Percentiles rank a stretch among this genome's conserved stretches.
Conservation (phyloP, 768 basidiomycete species). For the Artomyces pyxidatus region DNA sequence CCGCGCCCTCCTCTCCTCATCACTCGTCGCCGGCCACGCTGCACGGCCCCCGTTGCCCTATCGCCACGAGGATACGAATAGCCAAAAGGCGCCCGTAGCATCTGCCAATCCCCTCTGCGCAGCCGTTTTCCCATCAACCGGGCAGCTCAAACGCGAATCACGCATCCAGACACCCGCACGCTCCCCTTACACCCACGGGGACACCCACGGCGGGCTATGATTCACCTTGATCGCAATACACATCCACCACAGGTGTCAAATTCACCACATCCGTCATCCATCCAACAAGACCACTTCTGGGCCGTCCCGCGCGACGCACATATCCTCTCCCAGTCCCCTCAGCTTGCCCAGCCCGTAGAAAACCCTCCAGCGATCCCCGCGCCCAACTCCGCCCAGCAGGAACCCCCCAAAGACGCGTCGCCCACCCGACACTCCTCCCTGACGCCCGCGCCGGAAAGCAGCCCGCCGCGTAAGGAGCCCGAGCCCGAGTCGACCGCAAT, state of each 20-base stretch:
- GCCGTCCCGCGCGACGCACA: background rate
- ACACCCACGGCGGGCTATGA: slow-evolving; percentile 19
- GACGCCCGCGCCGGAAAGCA: slow-evolving; percentile 20
- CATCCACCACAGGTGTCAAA: slow-evolving; percentile 5
- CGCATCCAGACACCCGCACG: background rate
- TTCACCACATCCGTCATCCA: slow-evolving; percentile 17
- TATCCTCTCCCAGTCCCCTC: background rate
- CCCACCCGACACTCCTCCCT: slow-evolving; percentile 20
- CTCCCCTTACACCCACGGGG: background rate
- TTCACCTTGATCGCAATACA: slow-evolving; percentile 27
- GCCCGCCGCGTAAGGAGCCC: slow-evolving; percentile 7
- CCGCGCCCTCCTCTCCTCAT: too few species aligned
- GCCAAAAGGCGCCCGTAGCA: background rate
- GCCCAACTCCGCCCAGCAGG: slow-evolving; percentile 15
- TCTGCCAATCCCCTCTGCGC: background rate
- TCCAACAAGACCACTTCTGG: slow-evolving; percentile 15
- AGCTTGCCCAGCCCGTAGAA: background rate
- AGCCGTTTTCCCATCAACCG: background rate
- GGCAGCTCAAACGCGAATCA: background rate
- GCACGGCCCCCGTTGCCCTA: background rate
- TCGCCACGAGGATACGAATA: background rate
- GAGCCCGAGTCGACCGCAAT: slow-evolving; percentile 9
- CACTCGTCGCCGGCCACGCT: background rate
- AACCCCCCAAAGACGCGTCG: slow-evolving; percentile 14
- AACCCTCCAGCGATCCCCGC: slow-evolving; percentile 3